Evolutionary conservation across 768 basidiomycete genomes (phyloP).

Genomic region (Tremella yokohamensis): DNA sequence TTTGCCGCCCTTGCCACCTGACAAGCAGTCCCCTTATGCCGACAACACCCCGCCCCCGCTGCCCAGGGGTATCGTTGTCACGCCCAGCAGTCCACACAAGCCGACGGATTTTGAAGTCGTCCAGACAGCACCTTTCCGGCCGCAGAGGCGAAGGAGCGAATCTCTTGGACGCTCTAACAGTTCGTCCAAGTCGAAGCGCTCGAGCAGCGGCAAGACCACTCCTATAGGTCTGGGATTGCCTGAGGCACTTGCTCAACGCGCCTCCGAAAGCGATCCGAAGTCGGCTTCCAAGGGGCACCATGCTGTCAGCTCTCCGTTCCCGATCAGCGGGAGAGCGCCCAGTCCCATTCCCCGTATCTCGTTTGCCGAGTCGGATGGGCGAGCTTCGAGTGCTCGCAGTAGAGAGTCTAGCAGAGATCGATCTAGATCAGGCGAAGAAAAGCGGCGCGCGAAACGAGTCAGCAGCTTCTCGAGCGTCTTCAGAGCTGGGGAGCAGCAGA

Average conservation of each 20-base stretch:
- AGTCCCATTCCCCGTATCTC: constrained; percentile 38
- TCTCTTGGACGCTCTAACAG: constrained; percentile 3
- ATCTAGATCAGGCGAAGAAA: background rate
- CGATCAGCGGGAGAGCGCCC: constrained; percentile 17
- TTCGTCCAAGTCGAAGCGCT: constrained; percentile 10
- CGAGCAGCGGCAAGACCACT: constrained; percentile 11
- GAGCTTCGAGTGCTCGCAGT: constrained; percentile 1
- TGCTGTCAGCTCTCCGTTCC: constrained; percentile 40
- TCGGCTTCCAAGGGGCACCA: constrained; percentile 9
- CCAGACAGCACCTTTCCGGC: background rate
- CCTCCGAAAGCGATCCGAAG: constrained; percentile 14
- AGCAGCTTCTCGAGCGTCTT: constrained; percentile 41
- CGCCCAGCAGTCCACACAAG: constrained; percentile 42
- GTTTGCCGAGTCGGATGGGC: constrained; percentile 31
- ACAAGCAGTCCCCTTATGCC: background rate
- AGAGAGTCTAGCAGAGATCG: constrained; percentile 11
- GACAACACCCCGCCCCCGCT: constrained; percentile 15
- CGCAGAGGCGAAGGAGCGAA: constrained; percentile 2
- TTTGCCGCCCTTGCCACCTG: constrained; percentile 26
- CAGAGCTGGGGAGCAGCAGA: background rate
- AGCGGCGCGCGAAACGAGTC: constrained; percentile 26
- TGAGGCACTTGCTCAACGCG: constrained; percentile 7
- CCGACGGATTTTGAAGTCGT: constrained; percentile 9
- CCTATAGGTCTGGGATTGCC: constrained; percentile 41
- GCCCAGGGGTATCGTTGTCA: constrained; percentile 35